Conservation (phyloP, 164 flowering plant genomes). For the Paratinospora sagittata region DNA sequence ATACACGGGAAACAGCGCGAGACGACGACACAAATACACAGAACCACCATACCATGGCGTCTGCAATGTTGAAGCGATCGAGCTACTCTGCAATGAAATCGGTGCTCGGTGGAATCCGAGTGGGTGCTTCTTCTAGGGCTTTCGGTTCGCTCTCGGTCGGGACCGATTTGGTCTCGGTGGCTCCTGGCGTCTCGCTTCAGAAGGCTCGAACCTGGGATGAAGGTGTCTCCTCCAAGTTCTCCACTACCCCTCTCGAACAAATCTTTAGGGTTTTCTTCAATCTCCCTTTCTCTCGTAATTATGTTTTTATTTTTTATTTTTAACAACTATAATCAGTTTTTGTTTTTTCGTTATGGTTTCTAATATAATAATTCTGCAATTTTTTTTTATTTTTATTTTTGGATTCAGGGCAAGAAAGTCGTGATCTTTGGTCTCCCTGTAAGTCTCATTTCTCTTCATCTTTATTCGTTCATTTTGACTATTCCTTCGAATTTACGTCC, state of each 20-base stretch:
- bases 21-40: too few relatives aligned
- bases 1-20: too few relatives aligned
- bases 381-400: too few relatives aligned
- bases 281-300: not conserved
- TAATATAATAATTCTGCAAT: slow-evolving; percentile 2
- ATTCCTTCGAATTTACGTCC: too few relatives aligned
- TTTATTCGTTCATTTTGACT: not conserved
- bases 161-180: slow-evolving; percentile 65
- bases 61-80: slow-evolving; percentile 36
- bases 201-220: slow-evolving; percentile 94
- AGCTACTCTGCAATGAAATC: slow-evolving; percentile 23
- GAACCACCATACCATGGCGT: slow-evolving; percentile 27
- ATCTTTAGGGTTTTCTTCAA: slow-evolving; percentile 56
- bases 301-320: not conserved
- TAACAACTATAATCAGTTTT: too few relatives aligned
- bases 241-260: slow-evolving; percentile 75
- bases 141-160: slow-evolving; percentile 67
- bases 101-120: slow-evolving; percentile 14
- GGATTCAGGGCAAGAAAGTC: slow-evolving; percentile 82
- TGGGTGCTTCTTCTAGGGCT: slow-evolving; percentile 29
- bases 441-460: slow-evolving; percentile 26
- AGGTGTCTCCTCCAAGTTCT: slow-evolving; percentile 85
- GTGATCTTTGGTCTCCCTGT: slow-evolving; percentile 98
- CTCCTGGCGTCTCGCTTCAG: slow-evolving; percentile 75
- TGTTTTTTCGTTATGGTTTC: not conserved